Base-by-base conservation (phyloP, 2,329 filamentous ascomycete genomes). In the Fusarium papillatum region DNA sequence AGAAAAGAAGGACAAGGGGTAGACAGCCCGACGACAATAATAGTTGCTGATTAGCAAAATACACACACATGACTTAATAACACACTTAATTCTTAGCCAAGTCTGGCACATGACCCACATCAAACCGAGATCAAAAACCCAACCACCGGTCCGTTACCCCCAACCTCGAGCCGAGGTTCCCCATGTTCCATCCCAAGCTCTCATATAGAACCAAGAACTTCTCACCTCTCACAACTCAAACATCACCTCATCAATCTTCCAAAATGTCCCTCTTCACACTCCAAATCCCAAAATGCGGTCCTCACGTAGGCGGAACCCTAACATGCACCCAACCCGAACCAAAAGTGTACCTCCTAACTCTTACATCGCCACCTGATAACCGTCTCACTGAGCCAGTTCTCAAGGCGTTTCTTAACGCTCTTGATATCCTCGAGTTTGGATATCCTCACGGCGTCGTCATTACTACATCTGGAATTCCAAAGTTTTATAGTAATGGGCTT, bases 401-500 rank as follows among this genome's bases (percentile, higher is more conserved):
- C 85, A 86, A 89, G 69, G 88, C 94, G 16, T 84, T 96, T 43
- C 86, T 94, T 38, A 86, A 92, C 14, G 93, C 94, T 6, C 91
- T 97, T 73, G 94, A 97, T 84, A 91, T 95, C 26, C 85, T 97
- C 79, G 93, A 95, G 83, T 89, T 92, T 70, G 88, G 81, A 60
- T 88, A 93, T 79, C 87, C 90, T 1, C 89, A 90, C n/a, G 95
- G 95, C 64, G 94, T 96, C 8, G 88, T 97, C 17, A 86, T 96
- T 70, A 96, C 94, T 7, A 96, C 94, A 0, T 94, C 92, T 50
- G 90, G 88, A 60, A 93, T 96, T 70, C 82, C 87, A 64, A 97
- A 97, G 81, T 96, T 96, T 87, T 97, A 94, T 86, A 93, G 90
- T 82, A 96, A 96, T 84, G 95, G 95, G 0, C 88, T 97, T n/a